Conservation (phyloP, 139 green algal genomes). For the Coelastrella sp. region DNA sequence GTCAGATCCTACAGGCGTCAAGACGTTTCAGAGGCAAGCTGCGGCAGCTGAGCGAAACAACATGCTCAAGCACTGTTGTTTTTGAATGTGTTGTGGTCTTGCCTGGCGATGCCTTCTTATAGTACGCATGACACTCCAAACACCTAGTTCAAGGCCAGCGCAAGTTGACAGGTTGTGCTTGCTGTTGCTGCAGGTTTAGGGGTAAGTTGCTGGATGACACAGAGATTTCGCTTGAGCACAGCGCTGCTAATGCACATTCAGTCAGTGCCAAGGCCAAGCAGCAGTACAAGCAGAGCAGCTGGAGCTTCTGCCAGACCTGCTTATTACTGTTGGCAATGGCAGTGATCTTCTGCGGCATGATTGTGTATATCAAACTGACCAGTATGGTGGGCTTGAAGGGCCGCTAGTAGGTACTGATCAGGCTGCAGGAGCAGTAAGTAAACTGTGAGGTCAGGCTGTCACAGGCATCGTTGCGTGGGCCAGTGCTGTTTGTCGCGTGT, state of each 20-base stretch:
- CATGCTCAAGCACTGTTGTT: background rate
- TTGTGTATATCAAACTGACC: conserved; percentile 64
- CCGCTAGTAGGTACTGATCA: background rate
- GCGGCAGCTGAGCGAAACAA: background rate
- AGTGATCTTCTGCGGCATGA: conserved; percentile 57
- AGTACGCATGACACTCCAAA: too few relatives aligned
- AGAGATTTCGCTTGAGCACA: conserved; percentile 50
- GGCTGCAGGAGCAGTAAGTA: background rate
- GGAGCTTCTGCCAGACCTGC: conserved; percentile 58
- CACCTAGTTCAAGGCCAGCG: too few relatives aligned
- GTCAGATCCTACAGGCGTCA: too few relatives aligned
- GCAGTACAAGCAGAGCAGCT: conserved; percentile 53
- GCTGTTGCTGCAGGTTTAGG: conserved; percentile 31
- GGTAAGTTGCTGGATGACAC: conserved; percentile 59
- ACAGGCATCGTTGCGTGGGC: too few relatives aligned
- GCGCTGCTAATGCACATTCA: conserved; percentile 45
- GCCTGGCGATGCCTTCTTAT: too few relatives aligned
- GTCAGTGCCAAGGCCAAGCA: conserved; percentile 53
- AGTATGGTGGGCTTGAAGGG: conserved; percentile 37
- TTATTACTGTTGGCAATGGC: conserved; percentile 58
- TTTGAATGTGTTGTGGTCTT: too few relatives aligned
- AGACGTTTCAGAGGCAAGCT: too few relatives aligned
- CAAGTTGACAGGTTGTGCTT: background rate
- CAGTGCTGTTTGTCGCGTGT: too few relatives aligned
- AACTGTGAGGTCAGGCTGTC: too few relatives aligned